Evolutionary conservation across 2,329 filamentous ascomycete genomes (phyloP), one percentile per base, ranked within the genome.

Genomic region (Huntiella moniliformis): DNA sequence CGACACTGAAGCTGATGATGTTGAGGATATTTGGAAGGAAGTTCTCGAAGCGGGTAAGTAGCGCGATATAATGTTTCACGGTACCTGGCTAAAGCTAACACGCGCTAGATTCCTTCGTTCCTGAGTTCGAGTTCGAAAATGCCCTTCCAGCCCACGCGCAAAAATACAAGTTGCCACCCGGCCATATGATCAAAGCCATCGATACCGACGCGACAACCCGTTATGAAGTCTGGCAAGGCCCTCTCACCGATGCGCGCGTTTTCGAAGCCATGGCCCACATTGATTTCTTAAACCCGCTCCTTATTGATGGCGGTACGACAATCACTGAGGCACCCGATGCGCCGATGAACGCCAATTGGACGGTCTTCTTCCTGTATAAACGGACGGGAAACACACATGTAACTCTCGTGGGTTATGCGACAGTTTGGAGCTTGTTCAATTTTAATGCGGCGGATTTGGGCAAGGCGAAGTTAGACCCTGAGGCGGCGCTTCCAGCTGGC

Each of bases 261-360:
- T 73, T 74, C 56, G 70, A 78, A 55, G 66, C 95, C 35, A 67
- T 94, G 55, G 75, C 75, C 51, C 83, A 87, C 44, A 73, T 92
- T 52, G 86, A 94, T 62, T 75, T 95, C 46, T 67, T 93, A 33
- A 74, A 87, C 4, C 76, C 84, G 12, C 68, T 96, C 50, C 92
- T 86, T 59, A 95, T 98, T 51, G 92, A 98, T 60, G 91, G 84
- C 22, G 91, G 87, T n/a, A 82, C 76, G 4, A 75, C 75, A 34
- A 77, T 95, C 39, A 73, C 64, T 7, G 56, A 65, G 33, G 58
- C 65, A 28, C 55, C 53, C 1, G 60, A 67, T 75, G 85, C 43
- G 71, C 73, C 12, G 72, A 84, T 49, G 69, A 57, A 37, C 15
- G 74, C 86, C 50, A 74, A 88, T 55, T 98, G 91, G 91, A 86